Base-by-base conservation (phyloP, 176 grass and related monocot genomes). In the Triticum monococcum region DNA sequence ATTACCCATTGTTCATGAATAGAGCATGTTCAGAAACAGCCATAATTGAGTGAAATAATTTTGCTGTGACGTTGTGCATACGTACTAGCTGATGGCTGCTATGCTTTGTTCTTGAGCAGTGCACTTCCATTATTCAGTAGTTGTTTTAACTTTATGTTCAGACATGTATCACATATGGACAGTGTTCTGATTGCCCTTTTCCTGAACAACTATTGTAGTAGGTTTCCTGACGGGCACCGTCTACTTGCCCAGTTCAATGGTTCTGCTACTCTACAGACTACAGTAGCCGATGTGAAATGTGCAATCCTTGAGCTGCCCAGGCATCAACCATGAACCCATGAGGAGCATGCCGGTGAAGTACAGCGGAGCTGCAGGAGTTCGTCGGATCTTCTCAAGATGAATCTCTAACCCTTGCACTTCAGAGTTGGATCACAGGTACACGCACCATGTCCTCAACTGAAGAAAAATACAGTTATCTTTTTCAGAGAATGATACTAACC, bases 1-100 rank as follows among this genome's bases (percentile, higher is more conserved):
- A 31, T 73, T 92, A 70, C 45, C 85, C 24, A 66, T 90, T 86
- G 72, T 89, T 9, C 79, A 65, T 63, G 85, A 86, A 24, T 66
- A 86, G 80, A 88, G 83, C 56, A 90, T 69, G 83, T 89, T 80
- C 37, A 57, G 48, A 23, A 79, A 60, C 64, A 7, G 0, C 23
- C 16, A 68, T 85, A 68, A 85, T 78, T 40, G 73, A 85, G 74
- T 57, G 12, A 9, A 78, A 77, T 50, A 78, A 78, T 66, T 7
- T 8, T 8, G 54, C 2, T 59, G 18, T 22, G 54, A 59, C 54
- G 54, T 59, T 59, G 54, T 59, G 54, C 18, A 68, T 54, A 66
- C 32, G 12, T 78, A 12, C 52, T 59, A 59, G 18, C 54, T 59
- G 54, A 7, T 59, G 54, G 54, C 18, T 78, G 64, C 79, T 64